Conservation (phyloP, 352 stramenopile genomes). For the Achlya hypogyna region DNA sequence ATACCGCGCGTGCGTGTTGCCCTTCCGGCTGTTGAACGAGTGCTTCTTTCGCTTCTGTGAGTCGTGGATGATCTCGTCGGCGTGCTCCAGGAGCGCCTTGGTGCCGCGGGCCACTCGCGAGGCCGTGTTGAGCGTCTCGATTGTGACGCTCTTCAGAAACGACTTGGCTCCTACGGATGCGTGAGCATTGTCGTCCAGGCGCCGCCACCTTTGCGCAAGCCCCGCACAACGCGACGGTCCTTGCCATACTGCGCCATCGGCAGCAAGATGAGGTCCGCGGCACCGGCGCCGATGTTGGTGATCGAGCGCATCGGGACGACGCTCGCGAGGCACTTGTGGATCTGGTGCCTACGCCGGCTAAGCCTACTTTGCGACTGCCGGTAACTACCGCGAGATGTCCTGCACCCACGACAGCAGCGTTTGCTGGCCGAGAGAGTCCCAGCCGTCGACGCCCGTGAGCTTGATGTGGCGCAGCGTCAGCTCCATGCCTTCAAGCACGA, state of each 20-base stretch:
- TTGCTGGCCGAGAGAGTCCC: conserved; percentile 55
- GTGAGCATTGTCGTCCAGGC: not conserved
- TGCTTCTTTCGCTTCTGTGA: conserved; percentile 18
- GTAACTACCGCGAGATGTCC: conserved; percentile 63
- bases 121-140: conserved; percentile 79
- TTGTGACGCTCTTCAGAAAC: conserved; percentile 82
- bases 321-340: conserved; percentile 84
- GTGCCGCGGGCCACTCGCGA: conserved; percentile 77
- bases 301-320: conserved; percentile 77
- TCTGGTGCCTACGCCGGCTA: conserved; percentile 36
- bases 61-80: conserved; percentile 65
- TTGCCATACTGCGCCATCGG: conserved; percentile 80
- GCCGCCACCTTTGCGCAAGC: conserved; percentile 55
- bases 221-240: conserved; percentile 71
- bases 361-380: not conserved
- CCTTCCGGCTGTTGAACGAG: conserved; percentile 9
- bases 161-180: conserved; percentile 40
- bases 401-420: conserved; percentile 81
- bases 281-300: conserved; percentile 77
- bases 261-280: conserved; percentile 76
- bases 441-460: conserved; percentile 73
- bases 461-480: conserved; percentile 75
- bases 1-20: conserved; percentile 37
- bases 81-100: conserved; percentile 70
- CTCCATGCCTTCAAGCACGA: conserved; percentile 84